Base-by-base conservation (phyloP, 2,329 filamentous ascomycete species). In the Cladosporium sp. region DNA sequence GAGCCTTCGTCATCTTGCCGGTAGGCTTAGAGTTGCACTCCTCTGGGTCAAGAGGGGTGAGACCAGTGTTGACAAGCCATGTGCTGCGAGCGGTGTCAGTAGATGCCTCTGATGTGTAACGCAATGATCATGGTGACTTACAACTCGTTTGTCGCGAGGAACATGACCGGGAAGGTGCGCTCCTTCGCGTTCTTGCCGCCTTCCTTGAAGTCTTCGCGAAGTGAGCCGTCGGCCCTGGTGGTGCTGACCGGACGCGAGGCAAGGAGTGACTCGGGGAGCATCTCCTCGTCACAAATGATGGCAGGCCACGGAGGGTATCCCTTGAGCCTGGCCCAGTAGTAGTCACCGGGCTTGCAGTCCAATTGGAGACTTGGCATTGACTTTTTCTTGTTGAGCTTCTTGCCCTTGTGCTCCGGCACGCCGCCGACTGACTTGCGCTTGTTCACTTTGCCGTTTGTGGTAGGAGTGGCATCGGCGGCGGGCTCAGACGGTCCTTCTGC, bases 131-230 rank as follows among this genome's bases (percentile, higher is more conserved):
- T 4, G 32, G 4, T 67, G 53, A 88, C 94, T 87, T 82, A 99
- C 95, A 99, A 98, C 84, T 98, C 94, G 74, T 98, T 97, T 43
- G 93, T 97, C 69, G 88, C 84, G 59, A 98, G 82, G 77, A 97
- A 98, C 94, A 98, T 97, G 75, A 98, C 89, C 5, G 94, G 92
- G 76, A 93, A 98, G 32, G 91, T 93, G 69, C 94, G 87, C 78
- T 97, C 93, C 67, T 89, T 87, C 49, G 86, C 88, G 70, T 93
- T 91, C 82, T 95, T 95, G 72, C 91, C 94, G 67, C 91, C 93
- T 73, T 97, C 93, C 48, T 89, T 87, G 75, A 91, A 97, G 69
- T 94, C 91, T 66, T 93, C 91, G 63, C 91, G 89, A 77, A 95
- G 97, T 48, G 90, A 91, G 65, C 94, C 94, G 78, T 98, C 94